phyloP scores from a whole-genome alignment of 1,139 yeast species.

The Scheffersomyces titani region DNA sequence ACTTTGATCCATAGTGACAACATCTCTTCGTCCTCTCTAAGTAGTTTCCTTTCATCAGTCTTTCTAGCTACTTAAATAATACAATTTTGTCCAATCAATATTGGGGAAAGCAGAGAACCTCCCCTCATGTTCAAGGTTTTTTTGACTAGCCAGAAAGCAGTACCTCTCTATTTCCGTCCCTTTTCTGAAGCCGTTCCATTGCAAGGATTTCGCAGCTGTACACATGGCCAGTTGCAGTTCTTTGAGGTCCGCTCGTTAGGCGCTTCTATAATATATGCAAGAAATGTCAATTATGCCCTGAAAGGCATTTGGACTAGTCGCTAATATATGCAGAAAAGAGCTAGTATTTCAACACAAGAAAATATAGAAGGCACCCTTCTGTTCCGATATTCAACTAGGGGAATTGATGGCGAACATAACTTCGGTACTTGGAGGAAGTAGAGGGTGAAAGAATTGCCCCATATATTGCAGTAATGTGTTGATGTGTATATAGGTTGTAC shows the following conservation, averaged over 20 bases:
- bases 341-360: neutral
- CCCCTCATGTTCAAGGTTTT: neutral
- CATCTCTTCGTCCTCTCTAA: neutral
- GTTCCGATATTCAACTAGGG: neutral
- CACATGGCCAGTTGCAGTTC: neutral
- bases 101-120: neutral
- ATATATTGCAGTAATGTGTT: no score
- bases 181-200: neutral
- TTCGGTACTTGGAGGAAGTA: neutral
- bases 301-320: neutral
- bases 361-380: neutral
- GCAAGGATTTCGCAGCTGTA: neutral
- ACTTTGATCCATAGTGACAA: no score
- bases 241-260: neutral
- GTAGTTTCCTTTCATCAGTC: neutral
- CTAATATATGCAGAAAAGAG: neutral
- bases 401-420: neutral
- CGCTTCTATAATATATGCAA: neutral
- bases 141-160: neutral
- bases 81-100: neutral
- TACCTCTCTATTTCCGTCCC: neutral
- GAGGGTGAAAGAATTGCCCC: neutral
- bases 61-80: neutral
- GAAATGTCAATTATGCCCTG: neutral
- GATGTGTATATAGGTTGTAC: no score